Evolutionary conservation across 306 rosid genomes (phyloP), one percentile per base, ranked within the genome.

Genomic region (Medicago arabica): DNA sequence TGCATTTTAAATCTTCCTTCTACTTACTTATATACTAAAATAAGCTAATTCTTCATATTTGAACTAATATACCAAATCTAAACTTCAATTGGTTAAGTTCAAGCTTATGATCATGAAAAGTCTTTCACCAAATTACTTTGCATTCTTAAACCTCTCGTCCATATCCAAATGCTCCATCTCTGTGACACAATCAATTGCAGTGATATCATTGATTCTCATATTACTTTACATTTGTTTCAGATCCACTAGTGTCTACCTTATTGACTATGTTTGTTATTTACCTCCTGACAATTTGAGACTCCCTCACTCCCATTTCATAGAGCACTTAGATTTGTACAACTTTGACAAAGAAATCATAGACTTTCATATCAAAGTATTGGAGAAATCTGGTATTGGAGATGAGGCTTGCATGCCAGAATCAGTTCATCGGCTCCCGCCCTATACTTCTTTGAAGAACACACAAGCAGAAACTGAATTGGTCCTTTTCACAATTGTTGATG

Each of bases 331-430:
- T 6, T 0, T 18, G 4, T n/a, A 61, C 44, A 46, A 28, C 18
- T 68, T 77, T 38, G 71, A 67, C 53, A 21, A 0, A 68, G 93
- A 85, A 43, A n/a, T 13, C n/a, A 1, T 71, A 4, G 83, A 83
- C 9, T 90, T 92, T 67, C 78, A 77, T 19, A 15, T 15, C 16
- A 92, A 81, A 80, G 85, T 90, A 7, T 5, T 84, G 7, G 83
- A 83, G 69, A 85, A 88, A 79, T 90, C 94, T 0, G 93, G 97
- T 4, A 83, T 92, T 9, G 91, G 96, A 53, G 79, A 21, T 13
- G 89, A 87, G 19, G 74, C 93, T 6, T 84, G 92, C 78, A 57
- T 83, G 81, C 94, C 97, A 16, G 50, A 47, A 44, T n/a, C 90
- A 49, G 19, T 83, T 77, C 93, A 88, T 36, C 76, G 76, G 79